Evolutionary conservation across 2,329 filamentous ascomycete species (phyloP), one percentile per base, ranked within the genome.

Genomic region (Aspergillus fructus): DNA sequence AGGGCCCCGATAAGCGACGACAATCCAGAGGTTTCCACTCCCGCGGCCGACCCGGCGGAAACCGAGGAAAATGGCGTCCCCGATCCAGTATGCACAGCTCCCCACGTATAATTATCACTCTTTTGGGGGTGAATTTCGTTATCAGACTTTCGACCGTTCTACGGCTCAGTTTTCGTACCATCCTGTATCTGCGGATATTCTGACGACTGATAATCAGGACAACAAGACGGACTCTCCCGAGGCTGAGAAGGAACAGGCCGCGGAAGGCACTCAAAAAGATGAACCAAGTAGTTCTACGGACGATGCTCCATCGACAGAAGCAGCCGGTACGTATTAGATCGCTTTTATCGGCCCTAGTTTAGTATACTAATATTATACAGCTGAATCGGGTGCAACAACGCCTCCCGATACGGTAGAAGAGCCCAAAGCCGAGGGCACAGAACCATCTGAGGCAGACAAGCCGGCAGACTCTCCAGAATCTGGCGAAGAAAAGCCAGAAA

Each of bases 31-130:
- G 55, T 56, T 54, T 46, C 60, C 47, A 61, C 67, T 53, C 60
- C 67, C 58, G 62, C 67, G 62, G 64, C 65, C 59, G 66, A 69
- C 63, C 63, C 68, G 62, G 64, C 66, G 63, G 66, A 65, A 62
- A 61, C 63, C 58, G 59, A 59, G 62, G 68, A 75, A 69, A 65
- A 78, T 77, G 76, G 66, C 63, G 55, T 53, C 57, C 50, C 49
- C 64, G 55, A 71, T 67, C 66, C 67, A 75, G 76, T 79, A 79
- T 74, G 77, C 76, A 71, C 59, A 74, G 55, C 61, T 77, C 69
- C 71, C 75, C 68, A 61, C 62, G 56, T 78, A 71, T 69, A 61
- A 74, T 63, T 79, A 78, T 69, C 74, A 77, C 65, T 71, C 66
- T 54, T 70, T 74, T 66, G 69, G 76, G 62, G 63, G 66, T 71